Evolutionary conservation across 2,329 filamentous ascomycete species (phyloP).

Genomic region (Botryotinia globosa): DNA sequence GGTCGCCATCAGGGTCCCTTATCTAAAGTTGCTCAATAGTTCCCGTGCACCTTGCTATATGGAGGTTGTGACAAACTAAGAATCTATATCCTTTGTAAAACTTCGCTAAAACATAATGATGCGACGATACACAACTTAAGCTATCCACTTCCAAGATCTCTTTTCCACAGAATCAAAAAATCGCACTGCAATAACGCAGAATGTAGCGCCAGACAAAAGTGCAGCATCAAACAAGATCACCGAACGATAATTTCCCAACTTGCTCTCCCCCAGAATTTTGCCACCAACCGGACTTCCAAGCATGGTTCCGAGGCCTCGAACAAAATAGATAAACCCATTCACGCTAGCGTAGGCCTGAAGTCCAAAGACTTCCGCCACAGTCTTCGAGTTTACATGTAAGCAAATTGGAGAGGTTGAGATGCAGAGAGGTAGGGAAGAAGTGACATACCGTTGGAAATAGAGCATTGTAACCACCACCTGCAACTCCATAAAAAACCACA

Average conservation of each 20-base stretch:
- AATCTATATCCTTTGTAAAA: neutral
- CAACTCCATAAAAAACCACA: constrained; percentile 45
- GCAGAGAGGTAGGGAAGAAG: neutral
- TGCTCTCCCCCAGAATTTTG: constrained; percentile 41
- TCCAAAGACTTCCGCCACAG: constrained; percentile 49
- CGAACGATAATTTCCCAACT: constrained; percentile 40
- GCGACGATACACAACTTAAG: constrained; percentile 24
- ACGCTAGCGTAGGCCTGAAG: constrained; percentile 48
- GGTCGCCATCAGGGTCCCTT: neutral
- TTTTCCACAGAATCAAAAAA: constrained; percentile 42
- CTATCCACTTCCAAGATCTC: constrained; percentile 44
- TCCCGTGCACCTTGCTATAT: neutral
- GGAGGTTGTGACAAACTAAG: neutral
- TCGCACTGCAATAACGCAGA: constrained; percentile 45
- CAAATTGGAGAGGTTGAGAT: neutral
- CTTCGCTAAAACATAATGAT: neutral
- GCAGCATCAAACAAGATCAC: constrained; percentile 42
- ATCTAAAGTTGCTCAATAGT: neutral
- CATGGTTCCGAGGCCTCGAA: constrained; percentile 45
- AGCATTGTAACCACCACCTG: constrained; percentile 46
- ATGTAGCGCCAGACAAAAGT: constrained; percentile 41
- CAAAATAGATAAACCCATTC: constrained; percentile 48
- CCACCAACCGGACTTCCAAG: constrained; percentile 47
- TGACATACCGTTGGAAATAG: constrained; percentile 43
- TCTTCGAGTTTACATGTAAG: constrained; percentile 24